phyloP scores from a whole-genome alignment of 129 eudicot genomes.

The Chrysanthemum lavandulifolium region DNA sequence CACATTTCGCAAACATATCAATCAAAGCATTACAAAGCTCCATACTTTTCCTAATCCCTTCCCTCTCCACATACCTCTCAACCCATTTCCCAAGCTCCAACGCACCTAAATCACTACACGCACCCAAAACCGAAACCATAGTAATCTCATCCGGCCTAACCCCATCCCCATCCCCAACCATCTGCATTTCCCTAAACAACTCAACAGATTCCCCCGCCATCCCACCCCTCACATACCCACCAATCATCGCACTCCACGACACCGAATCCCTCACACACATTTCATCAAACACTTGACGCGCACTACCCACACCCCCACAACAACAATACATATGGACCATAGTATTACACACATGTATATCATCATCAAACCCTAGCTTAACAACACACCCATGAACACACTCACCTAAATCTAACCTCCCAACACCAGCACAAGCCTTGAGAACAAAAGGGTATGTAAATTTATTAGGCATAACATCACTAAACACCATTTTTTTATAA shows the following conservation, averaged over 20 bases:
- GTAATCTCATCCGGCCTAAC: slow-evolving; percentile 64
- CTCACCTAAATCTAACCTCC: slow-evolving; percentile 44
- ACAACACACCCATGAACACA: slow-evolving; percentile 57
- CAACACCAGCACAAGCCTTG: slow-evolving; percentile 78
- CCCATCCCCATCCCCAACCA: slow-evolving; percentile 28
- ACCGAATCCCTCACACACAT: slow-evolving; percentile 53
- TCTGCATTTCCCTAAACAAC: slow-evolving; percentile 77
- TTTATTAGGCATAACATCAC: slow-evolving; percentile 56
- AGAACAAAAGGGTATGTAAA: slow-evolving; percentile 83
- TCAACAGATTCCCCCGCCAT: slow-evolving; percentile 52
- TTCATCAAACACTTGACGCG: slow-evolving; percentile 58
- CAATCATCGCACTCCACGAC: slow-evolving; percentile 79
- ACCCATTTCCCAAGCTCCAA: slow-evolving; percentile 78
- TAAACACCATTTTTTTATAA: slow-evolving; percentile 49
- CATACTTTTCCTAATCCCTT: slow-evolving; percentile 44
- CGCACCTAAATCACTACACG: slow-evolving; percentile 75
- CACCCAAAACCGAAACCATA: slow-evolving; percentile 64
- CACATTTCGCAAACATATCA: slow-evolving; percentile 85
- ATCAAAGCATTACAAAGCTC: slow-evolving; percentile 68
- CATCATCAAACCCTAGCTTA: slow-evolving; percentile 63
- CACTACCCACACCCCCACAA: slow-evolving; percentile 47
- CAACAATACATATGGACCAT: slow-evolving; percentile 72
- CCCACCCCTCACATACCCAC: slow-evolving; percentile 64
- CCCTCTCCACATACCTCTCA: slow-evolving; percentile 52
- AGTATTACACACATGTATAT: slow-evolving; percentile 62